These are phyloP conservation scores for Solanum paucissectum DNA, from an alignment of 257 asterid genomes.

Conservation along the genomic window DNA sequence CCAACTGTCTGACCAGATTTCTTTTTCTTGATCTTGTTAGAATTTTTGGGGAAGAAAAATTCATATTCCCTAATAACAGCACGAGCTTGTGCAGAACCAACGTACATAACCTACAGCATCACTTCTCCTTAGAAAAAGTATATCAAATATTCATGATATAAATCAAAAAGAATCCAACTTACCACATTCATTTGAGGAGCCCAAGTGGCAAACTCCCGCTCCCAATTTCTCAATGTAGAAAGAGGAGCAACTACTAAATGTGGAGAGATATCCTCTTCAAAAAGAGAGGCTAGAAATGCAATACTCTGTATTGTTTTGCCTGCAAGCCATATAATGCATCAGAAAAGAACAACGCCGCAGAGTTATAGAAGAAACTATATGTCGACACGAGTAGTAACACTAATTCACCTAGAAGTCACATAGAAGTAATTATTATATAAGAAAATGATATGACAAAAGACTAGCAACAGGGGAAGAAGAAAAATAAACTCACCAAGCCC, in stretches of 20 bases:
- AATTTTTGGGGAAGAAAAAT: conserved; percentile 66
- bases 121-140: conserved; percentile 13
- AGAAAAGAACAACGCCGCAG: not conserved
- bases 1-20: conserved; percentile 48
- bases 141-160: not conserved
- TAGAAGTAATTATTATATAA: not conserved
- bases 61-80: conserved; percentile 72
- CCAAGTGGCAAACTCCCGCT: conserved; percentile 96
- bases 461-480: not conserved
- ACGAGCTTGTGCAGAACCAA: conserved; percentile 79
- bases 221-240: conserved; percentile 96
- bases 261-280: conserved; percentile 63
- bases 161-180: conserved; percentile 24
- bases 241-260: conserved; percentile 97
- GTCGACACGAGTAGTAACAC: not conserved
- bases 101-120: conserved; percentile 85
- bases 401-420: not conserved
- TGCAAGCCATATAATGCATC: conserved; percentile 23
- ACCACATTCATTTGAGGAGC: conserved; percentile 99
- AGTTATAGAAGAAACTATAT: not conserved
- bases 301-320: conserved; percentile 98
- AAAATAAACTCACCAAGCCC: conserved; percentile 72
- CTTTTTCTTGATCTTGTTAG: conserved; percentile 73
- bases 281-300: conserved; percentile 88
- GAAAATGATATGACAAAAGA: not conserved